Base-by-base conservation (phyloP, 331 rosid genomes). In the Telfairia occidentalis region DNA sequence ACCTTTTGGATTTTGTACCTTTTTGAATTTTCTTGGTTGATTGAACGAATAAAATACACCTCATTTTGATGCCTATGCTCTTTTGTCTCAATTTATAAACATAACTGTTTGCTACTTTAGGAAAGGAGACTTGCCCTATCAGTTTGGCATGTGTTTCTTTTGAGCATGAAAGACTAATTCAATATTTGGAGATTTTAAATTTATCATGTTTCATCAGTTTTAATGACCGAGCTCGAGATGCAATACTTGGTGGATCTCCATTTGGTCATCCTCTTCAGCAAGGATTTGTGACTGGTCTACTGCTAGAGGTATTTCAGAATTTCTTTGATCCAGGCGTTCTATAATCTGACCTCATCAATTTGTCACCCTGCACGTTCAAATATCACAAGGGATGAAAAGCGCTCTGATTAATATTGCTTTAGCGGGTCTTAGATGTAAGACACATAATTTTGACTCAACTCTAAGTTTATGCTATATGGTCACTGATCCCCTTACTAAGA, bases 191-290 rank as follows among this genome's bases (percentile, higher is more conserved):
- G 1, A 5, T 21, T 11, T 67, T 10, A 40, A 21, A 42, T 21
- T 78, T 79, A 81, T 79, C 71, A 46, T 24, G 52, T 79, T 59
- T 38, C 69, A 74, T 71, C 83, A 94, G 98, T 83, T 94, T 94
- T 70, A 94, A 94, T 53, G 98, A 94, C 81, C 97, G 98, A 61
- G 90, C 91, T 74, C 96, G 96, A 40, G 97, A 94, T 83, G 96
- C 97, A 23, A 50, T 87, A 60, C 92, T 91, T 75, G 98, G 98
- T 85, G 97, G 98, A 74, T 91, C 97, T 84, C 98, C 97, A 35
- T 94, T 94, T 88, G 97, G 97, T 66, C 81, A 87, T 87, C 92
- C 97, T 83, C 97, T 91, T 79, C 97, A 91, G 82, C 98, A 94
- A 84, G 98, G 98, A 82, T 94, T 94, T 85, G 89, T 82, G 35